Conservation (phyloP, 169 alveolate genomes). For the Cryptosporidium tyzzeri region DNA sequence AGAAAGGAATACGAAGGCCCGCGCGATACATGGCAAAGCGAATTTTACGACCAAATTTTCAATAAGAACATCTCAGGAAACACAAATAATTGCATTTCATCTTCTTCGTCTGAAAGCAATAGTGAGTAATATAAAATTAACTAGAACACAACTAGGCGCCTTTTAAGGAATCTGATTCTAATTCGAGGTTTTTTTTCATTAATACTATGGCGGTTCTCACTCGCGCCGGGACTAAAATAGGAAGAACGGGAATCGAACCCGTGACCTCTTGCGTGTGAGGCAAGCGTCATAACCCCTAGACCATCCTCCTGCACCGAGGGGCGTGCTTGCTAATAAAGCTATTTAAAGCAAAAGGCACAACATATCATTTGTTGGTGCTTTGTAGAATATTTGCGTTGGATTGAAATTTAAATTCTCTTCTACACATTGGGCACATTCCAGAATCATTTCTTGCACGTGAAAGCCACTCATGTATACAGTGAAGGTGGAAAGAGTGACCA, state of each 20-base stretch:
- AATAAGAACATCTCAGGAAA: background rate
- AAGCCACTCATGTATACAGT: constrained; percentile 86
- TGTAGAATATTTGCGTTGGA: background rate
- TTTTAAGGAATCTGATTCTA: too few relatives aligned
- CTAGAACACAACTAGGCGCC: background rate
- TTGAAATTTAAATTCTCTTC: constrained; percentile 77
- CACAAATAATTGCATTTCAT: background rate
- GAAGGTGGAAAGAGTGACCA: constrained; percentile 86
- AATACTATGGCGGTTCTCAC: background rate
- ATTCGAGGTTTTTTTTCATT: too few relatives aligned
- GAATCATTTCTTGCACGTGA: constrained; percentile 74
- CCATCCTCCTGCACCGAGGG: constrained; percentile 88
- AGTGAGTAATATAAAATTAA: background rate
- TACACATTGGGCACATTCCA: constrained; percentile 80
- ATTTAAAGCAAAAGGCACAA: background rate
- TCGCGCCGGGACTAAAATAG: constrained; percentile 12
- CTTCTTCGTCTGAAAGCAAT: background rate
- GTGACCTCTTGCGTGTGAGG: constrained; percentile 97
- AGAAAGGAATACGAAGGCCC: constrained; percentile 70
- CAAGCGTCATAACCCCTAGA: constrained; percentile 97
- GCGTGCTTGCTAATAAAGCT: background rate
- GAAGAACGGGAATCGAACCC: constrained; percentile 96
- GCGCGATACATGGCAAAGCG: constrained; percentile 63
- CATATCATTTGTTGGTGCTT: background rate
- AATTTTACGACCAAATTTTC: constrained; percentile 5